phyloP scores from a whole-genome alignment of 2,329 filamentous ascomycete species.

The Penicillium hesseltinei region DNA sequence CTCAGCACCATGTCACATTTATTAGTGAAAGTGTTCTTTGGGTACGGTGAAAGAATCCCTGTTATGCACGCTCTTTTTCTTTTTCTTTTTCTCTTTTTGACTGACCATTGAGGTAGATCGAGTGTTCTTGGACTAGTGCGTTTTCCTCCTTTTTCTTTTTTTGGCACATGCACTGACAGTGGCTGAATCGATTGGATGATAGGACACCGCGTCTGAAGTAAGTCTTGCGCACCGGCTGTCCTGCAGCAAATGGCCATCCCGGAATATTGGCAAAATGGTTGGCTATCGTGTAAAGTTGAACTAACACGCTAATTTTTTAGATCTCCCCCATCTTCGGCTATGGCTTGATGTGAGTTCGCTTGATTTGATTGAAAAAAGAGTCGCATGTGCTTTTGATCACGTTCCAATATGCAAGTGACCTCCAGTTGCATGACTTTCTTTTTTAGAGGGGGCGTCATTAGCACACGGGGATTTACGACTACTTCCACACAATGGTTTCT shows the following conservation, averaged over 20 bases:
- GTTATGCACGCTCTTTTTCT: conserved; percentile 23
- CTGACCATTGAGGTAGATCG: conserved; percentile 39
- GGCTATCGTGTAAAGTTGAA: conserved; percentile 39
- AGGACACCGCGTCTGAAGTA: conserved; percentile 42
- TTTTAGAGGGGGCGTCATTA: background rate
- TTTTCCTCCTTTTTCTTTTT: conserved; percentile 21
- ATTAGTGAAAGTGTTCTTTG: conserved; percentile 62
- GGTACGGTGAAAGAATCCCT: conserved; percentile 38
- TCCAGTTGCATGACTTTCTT: background rate
- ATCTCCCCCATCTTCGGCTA: conserved; percentile 43
- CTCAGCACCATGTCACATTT: conserved; percentile 59
- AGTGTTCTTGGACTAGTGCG: conserved; percentile 60
- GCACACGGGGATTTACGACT: conserved; percentile 6
- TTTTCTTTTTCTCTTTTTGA: background rate
- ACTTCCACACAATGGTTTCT: conserved; percentile 18
- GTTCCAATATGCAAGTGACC: conserved; percentile 26
- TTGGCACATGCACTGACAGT: conserved; percentile 29
- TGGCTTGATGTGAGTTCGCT: conserved; percentile 38
- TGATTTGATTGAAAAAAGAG: conserved; percentile 14
- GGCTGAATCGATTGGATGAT: conserved; percentile 42
- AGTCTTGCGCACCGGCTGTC: conserved; percentile 32
- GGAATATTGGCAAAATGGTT: conserved; percentile 36
- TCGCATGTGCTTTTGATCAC: conserved; percentile 38
- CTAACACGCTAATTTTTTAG: conserved; percentile 39
- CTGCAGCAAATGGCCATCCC: conserved; percentile 31